Evolutionary conservation across 495 filamentous ascomycete species (phyloP), one percentile per base, ranked within the genome.

Genomic region (Bacidia gigantensis): DNA sequence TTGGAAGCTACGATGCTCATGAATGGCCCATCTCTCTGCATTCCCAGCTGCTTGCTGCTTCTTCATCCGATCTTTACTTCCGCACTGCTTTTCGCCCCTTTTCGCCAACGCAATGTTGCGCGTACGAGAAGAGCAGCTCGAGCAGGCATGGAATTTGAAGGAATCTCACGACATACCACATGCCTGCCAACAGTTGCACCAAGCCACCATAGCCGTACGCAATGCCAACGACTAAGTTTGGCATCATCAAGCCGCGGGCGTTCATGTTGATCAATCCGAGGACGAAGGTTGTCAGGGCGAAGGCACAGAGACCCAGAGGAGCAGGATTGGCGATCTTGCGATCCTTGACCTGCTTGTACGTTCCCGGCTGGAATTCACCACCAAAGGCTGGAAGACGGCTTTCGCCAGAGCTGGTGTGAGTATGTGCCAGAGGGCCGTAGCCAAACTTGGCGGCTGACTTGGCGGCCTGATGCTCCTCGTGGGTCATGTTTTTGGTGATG

Each of bases 211-310:
- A 92, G 46, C 79, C 86, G 58, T 81, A 86, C 18, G 85, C 84
- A 26, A 83, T 64, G 22, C 76, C 77, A 26, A 88, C 72, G 18
- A 81, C 84, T 42, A 90, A 74, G 65, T 82, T 87, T 49, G 83
- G 84, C 20, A 56, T 60, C 2, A 52, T 61, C 51, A 89, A 67
- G 55, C 69, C 69, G 11, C 79, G 78, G 2, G 85, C 72, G 26
- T 73, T 68, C 64, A 88, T 69, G 75, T 96, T 97, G 74, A 97
- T 77, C 52, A 79, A 69, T 39, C 86, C 88, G 49, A 98, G 77
- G 26, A 96, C 84, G 67, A 96, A 96, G 46, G 92, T 96, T 51
- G 90, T 97, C 63, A 96, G 73, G 55, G 90, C 92, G 77, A 97
- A 97, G 74, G 86, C 92, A 50, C 72, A 77, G 52, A 92, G 78